Base-by-base conservation (phyloP, 306 rosid species). In the Cyclanthera cordifolia region DNA sequence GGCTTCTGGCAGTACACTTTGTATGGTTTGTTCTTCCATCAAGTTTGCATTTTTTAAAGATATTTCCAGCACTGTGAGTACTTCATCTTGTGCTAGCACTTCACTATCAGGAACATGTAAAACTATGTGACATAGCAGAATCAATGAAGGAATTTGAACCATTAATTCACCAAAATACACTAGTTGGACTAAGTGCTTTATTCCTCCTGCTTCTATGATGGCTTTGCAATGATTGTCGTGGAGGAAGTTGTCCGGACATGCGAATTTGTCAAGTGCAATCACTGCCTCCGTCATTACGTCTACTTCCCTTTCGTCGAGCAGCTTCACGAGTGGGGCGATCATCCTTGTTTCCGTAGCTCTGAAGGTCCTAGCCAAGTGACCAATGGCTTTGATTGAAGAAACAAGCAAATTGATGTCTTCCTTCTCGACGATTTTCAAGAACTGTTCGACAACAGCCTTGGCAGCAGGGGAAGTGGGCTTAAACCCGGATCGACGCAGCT, bases 391-490 rank as follows among this genome's bases (percentile, higher is more conserved):
- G 17, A 86, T 9, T 32, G 86, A 76, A 1, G 93, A 84, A 17
- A 78, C n/a, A 5, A 86, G 93, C 30, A 89, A 81, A 0, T 82
- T 84, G 0, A 58, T 17, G 0, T 84, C 72, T 0, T 74, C 93
- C 46, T 53, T 79, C 14, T 84, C 67, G 0, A 89, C 56, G 7
- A 86, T 46, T 10, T 78, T 86, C 2, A 89, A 69, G 16, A 86
- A 24, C 49, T 86, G 88, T 3, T 86, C 93, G 0, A 83, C 81
- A 0, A 89, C 90, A 1, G 93, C 96, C 49, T 83, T 86, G 6
- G 90, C 86, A 0, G 96, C 86, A 0, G 88, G 96, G 53, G 96
- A 81, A 25, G 88, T 86, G 3, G 93, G 96, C 71, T 89, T 89
- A 85, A 89, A 89, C 2, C 85, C 88, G 2, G 83, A 78, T 25